Evolutionary conservation across 768 basidiomycete genomes (phyloP), one percentile per base, ranked within the genome.

Genomic region (Phylloporus rhodoxanthus): DNA sequence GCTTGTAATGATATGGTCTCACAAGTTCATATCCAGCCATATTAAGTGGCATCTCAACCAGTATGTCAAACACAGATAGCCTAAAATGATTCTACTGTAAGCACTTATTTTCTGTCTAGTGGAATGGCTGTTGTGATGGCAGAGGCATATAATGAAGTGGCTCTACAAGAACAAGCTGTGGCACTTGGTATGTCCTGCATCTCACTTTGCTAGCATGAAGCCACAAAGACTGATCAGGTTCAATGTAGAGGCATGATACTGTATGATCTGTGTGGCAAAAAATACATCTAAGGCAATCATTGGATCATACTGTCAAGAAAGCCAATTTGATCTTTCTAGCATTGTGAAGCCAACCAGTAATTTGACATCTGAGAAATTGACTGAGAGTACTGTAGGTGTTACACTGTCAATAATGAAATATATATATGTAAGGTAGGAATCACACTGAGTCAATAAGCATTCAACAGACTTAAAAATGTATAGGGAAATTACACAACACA

Each of bases 1-100:
- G 19, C 19, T 1, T 8, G 39, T 8, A 19, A 25, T 8, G 23
- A 13, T 6, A 13, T 9, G 21, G 5, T 25, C 38, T 21, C 23
- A 42, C 13, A 5, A 15, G 21, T 40, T 19, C n/a, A 17, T 19
- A 41, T 48, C n/a, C 20, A 48, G 47, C 25, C 47, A 48, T 25
- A 48, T 48, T n/a, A 33, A 48, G 3, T 48, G 40, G 40, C 47
- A 48, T 42, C 47, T 48, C 20, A 15, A 48, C 41, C 40, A 48
- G 47, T 48, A 33, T 15, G 47, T 37, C 19, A 13, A 20, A 19
- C 36, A 9, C 1, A 8, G 36, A 19, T 20, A 20, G 19, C 8
- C 19, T 13, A 11, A 1, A 20, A 37, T 8, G 36, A 37, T 20
- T 20, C 36, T 19, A 36, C 3, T n/a, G n/a, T n/a, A n/a, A n/a